A percentile compares a stretch with the other conserved stretches of the same genome.
phyloP scores from a whole-genome alignment of 2,329 filamentous ascomycete genomes.

The Pseudopyrenochaeta lycopersici region DNA sequence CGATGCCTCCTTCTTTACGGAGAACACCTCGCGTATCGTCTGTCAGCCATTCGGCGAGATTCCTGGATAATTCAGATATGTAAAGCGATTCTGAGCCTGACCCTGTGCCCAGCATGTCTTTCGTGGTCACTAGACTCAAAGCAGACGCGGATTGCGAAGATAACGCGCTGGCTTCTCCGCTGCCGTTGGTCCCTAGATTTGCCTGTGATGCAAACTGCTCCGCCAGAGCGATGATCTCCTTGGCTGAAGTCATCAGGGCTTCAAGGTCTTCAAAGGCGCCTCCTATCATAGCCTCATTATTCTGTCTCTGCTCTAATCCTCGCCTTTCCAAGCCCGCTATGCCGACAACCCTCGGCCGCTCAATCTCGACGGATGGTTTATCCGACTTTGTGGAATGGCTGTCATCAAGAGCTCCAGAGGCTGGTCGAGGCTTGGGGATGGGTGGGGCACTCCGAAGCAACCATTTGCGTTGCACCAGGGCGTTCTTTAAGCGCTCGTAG shows the following conservation, averaged over 20 bases:
- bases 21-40: conserved; percentile 49
- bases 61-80: conserved; percentile 66
- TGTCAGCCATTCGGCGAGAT: conserved; percentile 51
- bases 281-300: conserved; percentile 92
- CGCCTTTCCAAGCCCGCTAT: conserved; percentile 92
- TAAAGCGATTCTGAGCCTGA: conserved; percentile 86
- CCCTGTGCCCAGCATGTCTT: conserved; percentile 84
- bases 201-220: conserved; percentile 82
- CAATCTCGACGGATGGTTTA: conserved; percentile 25
- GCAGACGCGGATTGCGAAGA: conserved; percentile 84
- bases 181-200: conserved; percentile 63
- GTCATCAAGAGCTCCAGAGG: conserved; percentile 45
- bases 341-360: conserved; percentile 72
- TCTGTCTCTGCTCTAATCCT: conserved; percentile 83
- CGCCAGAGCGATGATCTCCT: conserved; percentile 92
- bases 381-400: conserved; percentile 30
- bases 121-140: conserved; percentile 89
- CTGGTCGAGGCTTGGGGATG: conserved; percentile 70
- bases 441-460: conserved; percentile 89
- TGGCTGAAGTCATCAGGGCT: conserved; percentile 95
- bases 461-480: conserved; percentile 95
- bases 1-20: conserved; percentile 49
- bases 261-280: conserved; percentile 96
- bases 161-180: conserved; percentile 75
- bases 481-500: conserved; percentile 84